These are phyloP conservation scores for Cryptococcus sp. DNA, from an alignment of 1,284 basidiomycete genomes.

Conservation along the genomic window DNA sequence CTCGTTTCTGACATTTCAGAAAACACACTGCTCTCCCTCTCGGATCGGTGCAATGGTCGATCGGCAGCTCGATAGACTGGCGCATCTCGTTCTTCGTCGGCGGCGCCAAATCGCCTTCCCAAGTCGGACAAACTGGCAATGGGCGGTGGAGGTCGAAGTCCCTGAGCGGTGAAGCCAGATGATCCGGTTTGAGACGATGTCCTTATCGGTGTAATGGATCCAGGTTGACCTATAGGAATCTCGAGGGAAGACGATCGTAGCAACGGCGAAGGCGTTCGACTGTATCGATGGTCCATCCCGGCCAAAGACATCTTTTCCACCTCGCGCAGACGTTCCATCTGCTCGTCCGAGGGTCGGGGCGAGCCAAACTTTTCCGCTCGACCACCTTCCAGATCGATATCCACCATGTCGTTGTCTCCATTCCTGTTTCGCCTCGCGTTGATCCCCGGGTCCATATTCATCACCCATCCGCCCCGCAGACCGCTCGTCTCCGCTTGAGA, in stretches of 20 bases:
- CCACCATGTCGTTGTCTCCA: constrained; percentile 43
- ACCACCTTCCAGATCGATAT: constrained; percentile 48
- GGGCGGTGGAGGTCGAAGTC: constrained; percentile 26
- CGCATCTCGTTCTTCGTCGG: constrained; percentile 20
- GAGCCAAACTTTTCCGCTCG: constrained; percentile 35
- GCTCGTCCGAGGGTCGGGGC: constrained; percentile 21
- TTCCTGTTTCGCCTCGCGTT: constrained; percentile 9
- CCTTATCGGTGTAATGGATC: neutral
- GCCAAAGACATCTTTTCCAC: constrained; percentile 31
- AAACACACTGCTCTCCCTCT: constrained; percentile 20
- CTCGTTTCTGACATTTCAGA: constrained; percentile 18
- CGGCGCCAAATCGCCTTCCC: constrained; percentile 1
- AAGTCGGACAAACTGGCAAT: constrained; percentile 14
- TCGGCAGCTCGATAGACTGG: constrained; percentile 9
- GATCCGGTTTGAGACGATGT: constrained; percentile 6
- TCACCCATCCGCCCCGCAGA: constrained; percentile 47
- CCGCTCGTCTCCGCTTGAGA: constrained; percentile 41
- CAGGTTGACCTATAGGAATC: neutral
- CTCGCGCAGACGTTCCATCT: constrained; percentile 26
- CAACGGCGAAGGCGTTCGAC: constrained; percentile 28
- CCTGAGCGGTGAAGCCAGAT: neutral
- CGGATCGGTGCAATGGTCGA: constrained; percentile 2
- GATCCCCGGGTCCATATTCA: constrained; percentile 37
- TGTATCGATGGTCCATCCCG: constrained; percentile 30
- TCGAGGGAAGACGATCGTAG: constrained; percentile 18